A percentile compares a stretch with the other conserved stretches of the same genome.
These are phyloP conservation scores for Maudiozyma turicensis DNA, from an alignment of 805 yeast genomes.

Conservation along the genomic window DNA sequence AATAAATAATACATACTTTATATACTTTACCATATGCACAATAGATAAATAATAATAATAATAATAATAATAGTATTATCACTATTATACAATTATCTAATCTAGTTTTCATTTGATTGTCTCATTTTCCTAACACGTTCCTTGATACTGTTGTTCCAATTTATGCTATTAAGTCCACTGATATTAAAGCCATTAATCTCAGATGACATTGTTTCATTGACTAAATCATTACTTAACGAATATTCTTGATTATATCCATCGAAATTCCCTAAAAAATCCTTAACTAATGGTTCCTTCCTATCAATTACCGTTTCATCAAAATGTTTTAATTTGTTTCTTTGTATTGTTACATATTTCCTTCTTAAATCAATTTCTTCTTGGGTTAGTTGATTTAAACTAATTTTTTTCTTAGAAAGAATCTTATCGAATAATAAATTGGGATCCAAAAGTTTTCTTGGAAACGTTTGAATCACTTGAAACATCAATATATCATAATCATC, in stretches of 20 bases:
- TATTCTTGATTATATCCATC: slow-evolving; percentile 1
- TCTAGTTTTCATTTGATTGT: neutral
- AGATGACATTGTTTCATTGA: slow-evolving; percentile 29
- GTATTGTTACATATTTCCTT: slow-evolving; percentile 64
- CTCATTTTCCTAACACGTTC: slow-evolving; percentile 38
- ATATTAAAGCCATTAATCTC: slow-evolving; percentile 32
- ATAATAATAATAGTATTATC: neutral
- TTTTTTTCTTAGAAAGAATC: slow-evolving; percentile 57
- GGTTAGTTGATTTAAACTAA: slow-evolving; percentile 61
- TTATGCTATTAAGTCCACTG: slow-evolving; percentile 36
- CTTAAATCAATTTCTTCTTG: slow-evolving; percentile 75
- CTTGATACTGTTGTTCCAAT: slow-evolving; percentile 51
- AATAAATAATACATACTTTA: neutral
- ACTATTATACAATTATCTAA: neutral
- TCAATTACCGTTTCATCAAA: slow-evolving; percentile 2
- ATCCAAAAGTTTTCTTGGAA: slow-evolving; percentile 61
- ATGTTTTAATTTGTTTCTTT: slow-evolving; percentile 30
- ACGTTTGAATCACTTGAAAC: slow-evolving; percentile 77
- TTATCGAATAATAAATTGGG: slow-evolving; percentile 57
- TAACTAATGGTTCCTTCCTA: neutral
- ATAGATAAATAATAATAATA: too few species aligned
- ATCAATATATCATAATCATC: slow-evolving; percentile 46
- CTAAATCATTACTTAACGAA: slow-evolving; percentile 17
- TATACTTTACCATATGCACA: neutral
- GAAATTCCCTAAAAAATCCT: neutral